Base-by-base conservation (phyloP, 495 filamentous ascomycete genomes). In the Tuber melanosporum region DNA sequence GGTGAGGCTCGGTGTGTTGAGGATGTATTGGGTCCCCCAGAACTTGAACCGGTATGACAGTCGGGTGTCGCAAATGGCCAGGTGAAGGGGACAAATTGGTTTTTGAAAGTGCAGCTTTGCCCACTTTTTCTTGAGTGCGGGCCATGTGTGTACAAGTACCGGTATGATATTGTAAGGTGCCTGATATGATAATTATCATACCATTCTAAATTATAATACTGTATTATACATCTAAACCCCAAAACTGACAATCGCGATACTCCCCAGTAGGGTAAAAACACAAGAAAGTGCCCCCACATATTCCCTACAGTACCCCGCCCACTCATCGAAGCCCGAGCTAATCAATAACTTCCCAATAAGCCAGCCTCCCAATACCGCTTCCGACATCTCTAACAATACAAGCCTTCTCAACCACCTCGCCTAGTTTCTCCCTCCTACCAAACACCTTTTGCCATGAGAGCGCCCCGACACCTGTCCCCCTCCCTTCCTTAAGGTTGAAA, bases 351-450 rank as follows among this genome's bases (percentile, higher is more conserved):
- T 94, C 91, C 95, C 95, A 99, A 78, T 85, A 85, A 9, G 89
- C 94, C 82, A 98, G 83, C 85, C 95, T 90, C 32, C 93, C 95
- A 19, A 94, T 83, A 26, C 84, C 88, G 82, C 92, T 88, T 15
- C 95, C 95, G 17, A 92, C 90, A 78, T 93, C 89, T 57, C 95
- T 87, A 49, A 98, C 90, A 78, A 99, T 88, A 83, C 94, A 97
- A 70, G 94, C 85, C 74, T 85, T 88, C 78, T 83, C 83, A 77
- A 84, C 77, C 19, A 72, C 75, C 73, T 75, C 82, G 84, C 80
- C 80, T 81, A 71, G 73, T 75, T 26, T 43, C 6, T 75, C 39
- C 75, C 84, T 82, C 73, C 80, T 77, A 46, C 84, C 85, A 15
- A 87, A 74, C 41, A 91, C 89, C 84, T 88, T 92, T 6, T 82